phyloP scores from a whole-genome alignment of 352 stramenopile species.

The Pythium brachiatum region DNA sequence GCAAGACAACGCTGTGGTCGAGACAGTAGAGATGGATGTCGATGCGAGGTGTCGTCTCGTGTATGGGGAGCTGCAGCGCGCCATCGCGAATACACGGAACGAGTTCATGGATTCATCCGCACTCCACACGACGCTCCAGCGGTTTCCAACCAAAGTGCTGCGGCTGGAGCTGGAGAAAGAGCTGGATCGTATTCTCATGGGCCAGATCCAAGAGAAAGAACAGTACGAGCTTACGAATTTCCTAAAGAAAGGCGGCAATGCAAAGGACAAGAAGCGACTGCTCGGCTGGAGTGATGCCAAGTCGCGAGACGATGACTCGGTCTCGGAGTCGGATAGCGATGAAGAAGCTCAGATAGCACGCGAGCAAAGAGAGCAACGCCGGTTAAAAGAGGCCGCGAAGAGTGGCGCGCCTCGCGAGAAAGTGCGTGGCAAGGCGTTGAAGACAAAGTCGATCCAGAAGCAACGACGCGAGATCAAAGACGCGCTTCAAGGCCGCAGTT shows the following conservation, averaged over 20 bases:
- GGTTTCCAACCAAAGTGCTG: constrained; percentile 88
- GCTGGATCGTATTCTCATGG: constrained; percentile 85
- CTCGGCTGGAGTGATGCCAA: not conserved
- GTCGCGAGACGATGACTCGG: constrained; percentile 18
- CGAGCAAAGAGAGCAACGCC: constrained; percentile 35
- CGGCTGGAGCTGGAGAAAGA: constrained; percentile 90
- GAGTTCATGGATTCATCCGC: constrained; percentile 90
- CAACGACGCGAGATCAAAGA: constrained; percentile 79
- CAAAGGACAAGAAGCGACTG: constrained; percentile 11
- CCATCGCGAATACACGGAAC: constrained; percentile 76
- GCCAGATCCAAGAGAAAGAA: constrained; percentile 81
- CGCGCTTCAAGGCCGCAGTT: constrained; percentile 45
- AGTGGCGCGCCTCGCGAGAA: constrained; percentile 29
- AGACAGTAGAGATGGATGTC: constrained; percentile 76
- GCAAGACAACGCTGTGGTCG: constrained; percentile 19
- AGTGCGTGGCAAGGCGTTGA: constrained; percentile 48
- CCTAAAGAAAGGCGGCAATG: constrained; percentile 20
- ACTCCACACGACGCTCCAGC: constrained; percentile 88
- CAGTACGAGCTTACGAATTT: constrained; percentile 54
- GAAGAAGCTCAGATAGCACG: constrained; percentile 66
- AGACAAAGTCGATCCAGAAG: constrained; percentile 62
- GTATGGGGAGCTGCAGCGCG: constrained; percentile 88
- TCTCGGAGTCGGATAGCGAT: constrained; percentile 72
- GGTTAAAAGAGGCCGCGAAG: constrained; percentile 33
- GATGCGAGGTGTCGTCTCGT: constrained; percentile 86